phyloP scores from a whole-genome alignment of 495 filamentous ascomycete genomes.

The Peziza echinospora region DNA sequence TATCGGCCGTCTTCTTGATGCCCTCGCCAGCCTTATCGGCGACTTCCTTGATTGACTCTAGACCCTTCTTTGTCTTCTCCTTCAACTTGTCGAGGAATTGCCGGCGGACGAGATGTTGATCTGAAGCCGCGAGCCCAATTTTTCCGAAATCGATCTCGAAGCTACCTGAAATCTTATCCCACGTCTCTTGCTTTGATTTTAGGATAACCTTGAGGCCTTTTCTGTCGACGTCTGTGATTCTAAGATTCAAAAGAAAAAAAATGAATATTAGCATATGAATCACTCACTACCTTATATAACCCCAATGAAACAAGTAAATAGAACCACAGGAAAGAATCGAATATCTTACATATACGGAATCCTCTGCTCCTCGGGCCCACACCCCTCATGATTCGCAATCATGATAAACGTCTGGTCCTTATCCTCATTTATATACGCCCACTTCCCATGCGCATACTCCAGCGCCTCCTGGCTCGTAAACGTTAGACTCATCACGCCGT shows the following conservation, averaged over 20 bases:
- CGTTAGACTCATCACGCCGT: constrained; percentile 19
- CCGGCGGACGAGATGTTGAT: not conserved
- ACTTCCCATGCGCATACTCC: constrained; percentile 17
- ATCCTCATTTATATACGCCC: constrained; percentile 19
- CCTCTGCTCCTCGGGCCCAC: constrained; percentile 17
- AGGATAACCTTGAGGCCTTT: constrained; percentile 16
- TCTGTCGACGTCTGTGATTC: constrained; percentile 17
- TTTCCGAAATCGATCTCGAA: constrained; percentile 22
- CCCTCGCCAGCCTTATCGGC: not conserved
- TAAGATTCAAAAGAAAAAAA: not conserved
- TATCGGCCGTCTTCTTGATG: not conserved
- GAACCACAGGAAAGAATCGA: not conserved
- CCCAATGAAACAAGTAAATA: no score
- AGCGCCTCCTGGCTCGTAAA: constrained; percentile 19
- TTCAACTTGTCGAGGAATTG: constrained; percentile 1
- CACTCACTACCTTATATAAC: no score
- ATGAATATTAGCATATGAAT: no score
- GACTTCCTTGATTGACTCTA: not conserved
- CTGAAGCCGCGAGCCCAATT: no score
- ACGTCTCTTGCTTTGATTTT: constrained; percentile 10
- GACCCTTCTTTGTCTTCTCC: constrained; percentile 1
- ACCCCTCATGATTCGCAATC: constrained; percentile 23
- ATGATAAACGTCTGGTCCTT: constrained; percentile 17
- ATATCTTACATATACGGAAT: constrained; percentile 16
- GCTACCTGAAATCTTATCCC: constrained; percentile 19